phyloP scores from a whole-genome alignment of 352 stramenopile genomes.

The Globisporangium okanoganense region DNA sequence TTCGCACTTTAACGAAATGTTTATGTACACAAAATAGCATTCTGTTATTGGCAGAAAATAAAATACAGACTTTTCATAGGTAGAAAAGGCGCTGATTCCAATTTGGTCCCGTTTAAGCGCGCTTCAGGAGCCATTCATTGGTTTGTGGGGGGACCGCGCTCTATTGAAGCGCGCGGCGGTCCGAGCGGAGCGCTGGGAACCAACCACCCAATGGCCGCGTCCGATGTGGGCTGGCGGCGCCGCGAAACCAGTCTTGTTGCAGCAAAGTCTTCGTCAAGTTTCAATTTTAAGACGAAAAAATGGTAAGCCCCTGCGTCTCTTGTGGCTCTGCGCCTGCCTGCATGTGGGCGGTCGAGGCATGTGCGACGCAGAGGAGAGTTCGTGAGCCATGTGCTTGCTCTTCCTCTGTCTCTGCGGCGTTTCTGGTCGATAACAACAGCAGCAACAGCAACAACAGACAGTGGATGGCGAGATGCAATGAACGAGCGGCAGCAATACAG shows the following conservation, averaged over 20 bases:
- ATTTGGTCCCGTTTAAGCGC: not conserved
- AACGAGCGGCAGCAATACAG: not conserved
- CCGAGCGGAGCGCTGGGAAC: conserved; percentile 31
- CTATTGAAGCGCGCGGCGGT: not conserved
- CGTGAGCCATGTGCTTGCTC: not conserved
- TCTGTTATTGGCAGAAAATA: not conserved
- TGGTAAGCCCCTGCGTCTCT: conserved; percentile 50
- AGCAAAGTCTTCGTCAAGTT: conserved; percentile 79
- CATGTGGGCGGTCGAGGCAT: not conserved
- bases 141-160: not conserved
- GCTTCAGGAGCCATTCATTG: conserved; percentile 19
- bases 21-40: not conserved
- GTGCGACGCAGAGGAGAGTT: not conserved
- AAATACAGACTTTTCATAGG: not conserved
- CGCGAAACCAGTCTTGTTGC: conserved; percentile 64
- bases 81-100: not conserved
- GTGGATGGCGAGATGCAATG: not conserved
- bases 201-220: conserved; percentile 30
- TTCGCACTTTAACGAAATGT: not conserved
- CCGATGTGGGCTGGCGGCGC: not conserved
- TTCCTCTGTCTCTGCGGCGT: not conserved
- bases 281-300: conserved; percentile 86
- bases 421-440: not conserved
- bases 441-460: not conserved
- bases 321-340: not conserved